Evolutionary conservation across 2,329 filamentous ascomycete genomes (phyloP), one percentile per base, ranked within the genome.

Genomic region (Elsinoe fawcettii): DNA sequence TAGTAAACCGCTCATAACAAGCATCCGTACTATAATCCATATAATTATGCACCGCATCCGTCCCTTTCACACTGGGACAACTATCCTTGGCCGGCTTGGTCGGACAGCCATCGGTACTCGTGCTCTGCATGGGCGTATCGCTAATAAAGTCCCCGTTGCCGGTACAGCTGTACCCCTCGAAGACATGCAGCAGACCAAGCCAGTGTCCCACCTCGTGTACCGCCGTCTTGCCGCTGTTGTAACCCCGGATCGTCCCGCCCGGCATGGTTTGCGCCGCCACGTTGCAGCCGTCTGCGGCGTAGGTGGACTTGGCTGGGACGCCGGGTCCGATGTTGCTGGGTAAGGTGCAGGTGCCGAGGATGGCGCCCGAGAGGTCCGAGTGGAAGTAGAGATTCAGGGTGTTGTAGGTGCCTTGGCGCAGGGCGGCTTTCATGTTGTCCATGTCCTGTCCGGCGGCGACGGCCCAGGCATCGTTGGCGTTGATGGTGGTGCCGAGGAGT

Each of bases 351-450:
- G 77, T 78, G 1, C 80, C 80, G 2, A 83, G 72, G 3, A 82
- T 68, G 51, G 66, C 67, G 55, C 71, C 70, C 5, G 64, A 58
- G 23, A 83, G 72, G 57, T 82, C 73, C 30, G 77, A 78, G 66
- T 82, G 78, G 70, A 82, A 83, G 70, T 82, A 83, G 59, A 84
- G 70, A 66, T 84, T 84, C 34, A 83, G 72, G 1, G 75, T 74
- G 37, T 64, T 60, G 67, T 84, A 84, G 37, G 66, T 75, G 54
- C 81, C 80, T 58, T 74, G 69, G 20, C 80, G 78, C 2, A 83
- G 75, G 1, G 75, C 67, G 22, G 68, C 65, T 66, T 83, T 83
- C 77, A 82, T 79, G 8, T 61, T 71, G 47, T 75, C 65, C 61
- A 77, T 75, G 63, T 76, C 74, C 22, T 66, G 66, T 57, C 74